A percentile compares a stretch with the other conserved stretches of the same genome.
Conservation (phyloP, 140 eudicot species). For the Anethum foeniculum region DNA sequence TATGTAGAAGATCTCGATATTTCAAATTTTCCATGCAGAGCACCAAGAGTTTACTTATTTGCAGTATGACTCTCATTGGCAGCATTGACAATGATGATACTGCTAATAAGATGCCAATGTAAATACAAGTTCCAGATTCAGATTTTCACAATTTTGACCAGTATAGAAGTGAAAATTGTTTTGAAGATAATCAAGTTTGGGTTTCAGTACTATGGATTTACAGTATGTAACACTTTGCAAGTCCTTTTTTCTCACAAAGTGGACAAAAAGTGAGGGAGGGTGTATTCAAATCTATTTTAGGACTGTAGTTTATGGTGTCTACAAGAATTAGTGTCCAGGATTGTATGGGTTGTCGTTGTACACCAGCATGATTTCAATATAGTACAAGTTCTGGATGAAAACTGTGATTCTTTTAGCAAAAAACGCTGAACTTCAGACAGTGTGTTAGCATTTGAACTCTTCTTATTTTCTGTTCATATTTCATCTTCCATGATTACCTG, state of each 20-base stretch:
- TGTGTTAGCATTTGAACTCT: not conserved
- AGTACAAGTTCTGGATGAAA: not conserved
- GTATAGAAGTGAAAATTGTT: conserved; percentile 4
- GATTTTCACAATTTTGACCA: conserved; percentile 5
- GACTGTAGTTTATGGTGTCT: not conserved
- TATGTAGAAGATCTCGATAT: conserved; percentile 18
- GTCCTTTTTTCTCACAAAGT: not conserved
- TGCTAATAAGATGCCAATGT: not conserved
- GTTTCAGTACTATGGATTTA: not conserved
- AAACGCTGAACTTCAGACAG: not conserved
- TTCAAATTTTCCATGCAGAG: not conserved
- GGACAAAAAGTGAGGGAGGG: not conserved
- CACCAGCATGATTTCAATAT: not conserved
- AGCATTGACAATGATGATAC: not conserved
- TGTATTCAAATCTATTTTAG: not conserved
- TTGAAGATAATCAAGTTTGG: not conserved
- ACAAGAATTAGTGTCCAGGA: not conserved
- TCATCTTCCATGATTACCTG: not conserved
- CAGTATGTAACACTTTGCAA: not conserved
- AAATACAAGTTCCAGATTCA: conserved; percentile 2
- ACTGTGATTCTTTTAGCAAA: not conserved
- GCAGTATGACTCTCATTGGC: not conserved
- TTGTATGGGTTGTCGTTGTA: conserved; percentile 1
- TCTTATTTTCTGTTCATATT: not conserved
- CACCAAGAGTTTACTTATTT: not conserved